Percentiles rank a stretch among this genome's conserved stretches.
Conservation (phyloP, 176 grass and related monocot genomes). For the Luzula sylvatica region DNA sequence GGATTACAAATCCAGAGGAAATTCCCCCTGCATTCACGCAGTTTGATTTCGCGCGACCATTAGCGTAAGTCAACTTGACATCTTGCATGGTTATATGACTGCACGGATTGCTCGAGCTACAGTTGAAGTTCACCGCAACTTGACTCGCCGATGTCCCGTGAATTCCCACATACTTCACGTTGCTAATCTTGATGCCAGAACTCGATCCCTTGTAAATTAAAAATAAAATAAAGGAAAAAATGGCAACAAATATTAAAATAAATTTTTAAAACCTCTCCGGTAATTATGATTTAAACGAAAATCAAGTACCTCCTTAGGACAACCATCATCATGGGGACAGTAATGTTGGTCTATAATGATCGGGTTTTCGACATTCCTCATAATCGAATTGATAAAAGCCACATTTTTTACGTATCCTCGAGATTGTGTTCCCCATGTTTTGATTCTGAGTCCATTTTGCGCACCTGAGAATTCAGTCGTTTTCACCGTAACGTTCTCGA, state of each 20-base stretch:
- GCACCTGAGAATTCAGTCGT: constrained; percentile 29
- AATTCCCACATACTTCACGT: constrained; percentile 42
- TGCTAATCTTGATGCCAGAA: constrained; percentile 67
- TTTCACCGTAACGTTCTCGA: constrained; percentile 53
- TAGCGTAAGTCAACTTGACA: constrained; percentile 42
- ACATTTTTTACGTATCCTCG: constrained; percentile 29
- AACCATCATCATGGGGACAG: constrained; percentile 36
- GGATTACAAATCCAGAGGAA: constrained; percentile 36
- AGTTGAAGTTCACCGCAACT: constrained; percentile 66
- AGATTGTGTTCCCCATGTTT: constrained; percentile 39
- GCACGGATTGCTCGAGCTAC: constrained; percentile 74
- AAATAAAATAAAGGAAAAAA: too few species aligned
- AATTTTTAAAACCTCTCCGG: not conserved
- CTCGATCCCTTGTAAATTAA: constrained; percentile 28
- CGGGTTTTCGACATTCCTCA: constrained; percentile 40
- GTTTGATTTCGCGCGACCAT: constrained; percentile 17
- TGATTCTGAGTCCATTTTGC: constrained; percentile 51
- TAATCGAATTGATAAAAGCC: constrained; percentile 32
- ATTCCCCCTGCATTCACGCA: constrained; percentile 52
- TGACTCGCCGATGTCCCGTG: constrained; percentile 53
- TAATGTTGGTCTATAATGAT: constrained; percentile 59
- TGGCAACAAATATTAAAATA: not conserved
- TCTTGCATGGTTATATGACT: constrained; percentile 59
- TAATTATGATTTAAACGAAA: not conserved
- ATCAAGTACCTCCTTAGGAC: constrained; percentile 33